Base-by-base conservation (phyloP, 164 flowering plant genomes). In the Macadamia integrifolia region DNA sequence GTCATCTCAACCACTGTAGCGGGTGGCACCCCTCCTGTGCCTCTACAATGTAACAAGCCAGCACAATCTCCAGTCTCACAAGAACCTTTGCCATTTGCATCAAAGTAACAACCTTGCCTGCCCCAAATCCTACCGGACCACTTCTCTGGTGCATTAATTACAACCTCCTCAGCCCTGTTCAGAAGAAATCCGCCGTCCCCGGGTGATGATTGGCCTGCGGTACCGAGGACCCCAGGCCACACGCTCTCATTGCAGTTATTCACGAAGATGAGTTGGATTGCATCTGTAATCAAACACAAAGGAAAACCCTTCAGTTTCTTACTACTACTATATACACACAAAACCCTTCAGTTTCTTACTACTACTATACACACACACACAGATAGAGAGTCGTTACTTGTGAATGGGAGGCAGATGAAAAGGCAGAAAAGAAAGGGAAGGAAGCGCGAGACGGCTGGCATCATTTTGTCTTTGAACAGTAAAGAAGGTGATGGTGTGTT, bases 111-210 rank as follows among this genome's bases (percentile, higher is more conserved):
- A 15, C 87, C 87, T 62, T 80, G 84, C 42, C 91, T 69, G 0
- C 86, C 87, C 88, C 91, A 84, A 17, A 87, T 76, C 68, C 88
- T 76, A 6, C 87, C 91, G 14, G 91, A 84, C 91, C 88, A 87
- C 42, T 61, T 67, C 0, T 79, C 77, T 0, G 84, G 87, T 2
- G 80, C 78, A 7, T 80, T 69, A 1, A 84, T 44, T 48, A 72
- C 74, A 13, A 65, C 75, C 61, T 80, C 75, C 44, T 83, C 80
- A 0, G 84, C 89, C 44, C 82, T 77, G 57, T 71, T 71, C 28
- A 90, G 86, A 42, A 72, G 88, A 77, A 94, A 88, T 58, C 98
- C 97, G 1, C 98, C 98, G 32, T 85, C 78, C 32, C 77, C 76
- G 0, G 81, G 93, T 9, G 84, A 71, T 1, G 74, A 58, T 6